Evolutionary conservation across 1,284 basidiomycete species (phyloP).

Genomic region (Apiotrichum veenhuisii): DNA sequence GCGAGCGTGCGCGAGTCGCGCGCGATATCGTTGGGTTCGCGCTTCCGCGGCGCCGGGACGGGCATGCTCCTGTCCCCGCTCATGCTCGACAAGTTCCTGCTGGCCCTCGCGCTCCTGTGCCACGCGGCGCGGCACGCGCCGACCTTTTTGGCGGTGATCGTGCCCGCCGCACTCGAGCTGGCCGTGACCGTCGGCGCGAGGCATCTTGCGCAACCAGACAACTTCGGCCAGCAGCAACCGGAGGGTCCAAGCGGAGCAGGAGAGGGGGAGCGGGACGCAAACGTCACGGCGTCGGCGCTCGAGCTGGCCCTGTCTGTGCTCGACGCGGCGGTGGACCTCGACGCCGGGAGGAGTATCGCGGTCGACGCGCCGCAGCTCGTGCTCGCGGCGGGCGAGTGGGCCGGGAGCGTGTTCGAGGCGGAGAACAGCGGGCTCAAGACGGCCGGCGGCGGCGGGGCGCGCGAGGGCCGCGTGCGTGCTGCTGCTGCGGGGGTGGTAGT

Average conservation of each 20-base stretch:
- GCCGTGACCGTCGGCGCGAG: constrained; percentile 70
- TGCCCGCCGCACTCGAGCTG: constrained; percentile 74
- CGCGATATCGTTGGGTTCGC: constrained; percentile 53
- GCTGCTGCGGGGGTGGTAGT: constrained; percentile 75
- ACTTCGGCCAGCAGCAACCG: constrained; percentile 5
- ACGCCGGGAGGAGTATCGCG: constrained; percentile 69
- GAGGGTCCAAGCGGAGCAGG: neutral
- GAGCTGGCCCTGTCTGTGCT: constrained; percentile 73
- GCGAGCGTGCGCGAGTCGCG: constrained; percentile 69
- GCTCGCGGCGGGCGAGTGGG: constrained; percentile 77
- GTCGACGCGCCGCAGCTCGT: constrained; percentile 68
- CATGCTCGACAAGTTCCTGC: constrained; percentile 68
- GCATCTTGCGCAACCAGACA: constrained; percentile 49
- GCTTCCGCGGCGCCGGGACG: constrained; percentile 69
- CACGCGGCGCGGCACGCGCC: constrained; percentile 74
- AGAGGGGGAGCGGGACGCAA: constrained; percentile 54
- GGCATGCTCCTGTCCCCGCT: constrained; percentile 73
- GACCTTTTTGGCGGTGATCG: constrained; percentile 72
- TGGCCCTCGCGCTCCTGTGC: constrained; percentile 72
- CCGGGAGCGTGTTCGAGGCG: constrained; percentile 61
- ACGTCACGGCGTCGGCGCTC: constrained; percentile 67
- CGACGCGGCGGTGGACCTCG: constrained; percentile 68
- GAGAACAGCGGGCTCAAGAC: constrained; percentile 64
- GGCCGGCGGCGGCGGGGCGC: constrained; percentile 59
- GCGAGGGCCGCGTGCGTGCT: constrained; percentile 55